phyloP scores from a whole-genome alignment of 2,329 filamentous ascomycete species.

The Dothideomycetes sp. region DNA sequence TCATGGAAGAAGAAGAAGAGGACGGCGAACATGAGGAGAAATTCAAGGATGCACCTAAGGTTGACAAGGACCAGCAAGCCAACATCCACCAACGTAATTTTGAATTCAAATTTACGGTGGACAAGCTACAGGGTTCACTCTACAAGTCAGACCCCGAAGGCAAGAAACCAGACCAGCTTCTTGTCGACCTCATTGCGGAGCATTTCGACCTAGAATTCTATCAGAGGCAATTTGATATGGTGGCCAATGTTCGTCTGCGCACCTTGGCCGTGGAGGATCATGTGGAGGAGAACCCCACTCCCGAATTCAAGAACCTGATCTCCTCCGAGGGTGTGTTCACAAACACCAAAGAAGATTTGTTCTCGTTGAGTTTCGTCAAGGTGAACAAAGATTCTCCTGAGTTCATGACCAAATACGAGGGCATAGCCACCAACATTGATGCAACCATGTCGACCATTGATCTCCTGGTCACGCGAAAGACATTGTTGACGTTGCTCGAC shows the following conservation, averaged over 20 bases:
- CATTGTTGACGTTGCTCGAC: slow-evolving; percentile 81
- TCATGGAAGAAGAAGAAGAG: slow-evolving; percentile 63
- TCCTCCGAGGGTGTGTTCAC: slow-evolving; percentile 68
- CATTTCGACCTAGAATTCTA: slow-evolving; percentile 81
- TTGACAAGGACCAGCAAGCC: slow-evolving; percentile 34
- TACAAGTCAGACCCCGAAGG: slow-evolving; percentile 76
- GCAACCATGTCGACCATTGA: slow-evolving; percentile 93
- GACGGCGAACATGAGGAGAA: slow-evolving; percentile 45
- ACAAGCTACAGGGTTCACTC: slow-evolving; percentile 83
- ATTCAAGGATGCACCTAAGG: slow-evolving; percentile 51
- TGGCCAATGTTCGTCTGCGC: slow-evolving; percentile 77
- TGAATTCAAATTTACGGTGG: slow-evolving; percentile 93
- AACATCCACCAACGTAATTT: slow-evolving; percentile 84
- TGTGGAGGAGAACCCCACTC: slow-evolving; percentile 71
- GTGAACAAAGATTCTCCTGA: slow-evolving; percentile 88
- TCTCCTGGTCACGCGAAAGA: slow-evolving; percentile 84
- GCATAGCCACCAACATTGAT: slow-evolving; percentile 86
- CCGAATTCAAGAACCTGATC: slow-evolving; percentile 96
- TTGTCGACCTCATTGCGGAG: slow-evolving; percentile 87
- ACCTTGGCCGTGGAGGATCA: slow-evolving; percentile 89
- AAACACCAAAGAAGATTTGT: slow-evolving; percentile 66
- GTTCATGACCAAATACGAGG: slow-evolving; percentile 83
- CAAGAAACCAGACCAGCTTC: slow-evolving; percentile 62
- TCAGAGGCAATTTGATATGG: slow-evolving; percentile 83
- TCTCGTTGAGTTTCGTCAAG: slow-evolving; percentile 79